Percentiles rank a stretch among this genome's conserved stretches.
These are phyloP conservation scores for Phialophora tarda DNA, from an alignment of 2,329 filamentous ascomycete species.

Conservation along the genomic window DNA sequence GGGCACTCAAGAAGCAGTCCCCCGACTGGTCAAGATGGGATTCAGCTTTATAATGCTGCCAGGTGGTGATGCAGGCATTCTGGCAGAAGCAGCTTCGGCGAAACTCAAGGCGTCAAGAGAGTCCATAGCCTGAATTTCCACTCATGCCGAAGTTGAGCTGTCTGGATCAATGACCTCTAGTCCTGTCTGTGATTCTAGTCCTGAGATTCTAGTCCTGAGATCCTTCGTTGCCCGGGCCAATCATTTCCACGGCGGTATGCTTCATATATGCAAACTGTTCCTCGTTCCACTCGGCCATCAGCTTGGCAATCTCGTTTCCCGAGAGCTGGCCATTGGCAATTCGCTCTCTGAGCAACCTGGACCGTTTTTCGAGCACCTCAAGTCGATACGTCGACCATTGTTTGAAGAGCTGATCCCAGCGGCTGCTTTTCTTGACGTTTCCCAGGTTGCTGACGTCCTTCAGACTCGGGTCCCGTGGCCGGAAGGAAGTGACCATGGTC, in stretches of 20 bases:
- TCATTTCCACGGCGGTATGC: constrained; percentile 26
- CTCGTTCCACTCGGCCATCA: constrained; percentile 25
- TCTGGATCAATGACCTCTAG: neutral
- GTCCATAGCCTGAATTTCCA: constrained; percentile 10
- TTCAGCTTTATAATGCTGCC: constrained; percentile 24
- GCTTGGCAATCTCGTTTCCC: constrained; percentile 20
- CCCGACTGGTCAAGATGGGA: constrained; percentile 11
- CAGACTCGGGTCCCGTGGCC: constrained; percentile 31
- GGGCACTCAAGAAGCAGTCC: neutral
- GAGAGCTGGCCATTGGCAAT: constrained; percentile 13
- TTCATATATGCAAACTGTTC: constrained; percentile 27
- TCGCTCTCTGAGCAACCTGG: constrained; percentile 15
- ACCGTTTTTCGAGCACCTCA: constrained; percentile 27
- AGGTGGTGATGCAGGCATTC: constrained; percentile 20
- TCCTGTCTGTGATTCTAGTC: no score
- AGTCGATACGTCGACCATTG: constrained; percentile 30
- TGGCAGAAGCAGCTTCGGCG: constrained; percentile 18
- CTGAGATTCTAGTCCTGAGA: constrained; percentile 27
- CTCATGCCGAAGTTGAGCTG: neutral
- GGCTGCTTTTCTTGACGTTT: constrained; percentile 27
- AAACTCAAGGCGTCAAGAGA: constrained; percentile 4
- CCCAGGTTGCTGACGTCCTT: constrained; percentile 27
- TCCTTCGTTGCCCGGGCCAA: constrained; percentile 20
- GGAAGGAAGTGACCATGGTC: constrained; percentile 42
- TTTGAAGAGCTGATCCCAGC: constrained; percentile 24